Percentiles rank a stretch among this genome's conserved stretches.
Conservation (phyloP, 2,329 filamentous ascomycete genomes). For the Verticillium klebahnii region DNA sequence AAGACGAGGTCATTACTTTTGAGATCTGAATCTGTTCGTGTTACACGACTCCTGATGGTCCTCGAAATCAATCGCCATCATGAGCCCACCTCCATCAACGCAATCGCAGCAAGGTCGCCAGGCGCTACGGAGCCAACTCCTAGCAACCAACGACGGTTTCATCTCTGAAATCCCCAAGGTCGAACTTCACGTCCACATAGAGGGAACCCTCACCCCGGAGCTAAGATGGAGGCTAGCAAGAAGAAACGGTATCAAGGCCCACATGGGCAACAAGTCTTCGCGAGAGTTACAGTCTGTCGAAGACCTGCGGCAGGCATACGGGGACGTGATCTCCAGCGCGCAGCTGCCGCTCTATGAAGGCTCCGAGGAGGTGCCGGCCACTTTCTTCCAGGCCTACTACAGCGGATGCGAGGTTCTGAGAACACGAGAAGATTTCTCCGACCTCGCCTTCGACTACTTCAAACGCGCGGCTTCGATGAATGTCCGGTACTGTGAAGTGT, state of each 20-base stretch:
- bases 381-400: constrained; percentile 78
- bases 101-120: neutral
- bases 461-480: constrained; percentile 56
- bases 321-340: constrained; percentile 51
- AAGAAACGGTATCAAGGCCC: constrained; percentile 61
- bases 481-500: constrained; percentile 70
- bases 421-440: constrained; percentile 62
- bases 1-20: no score
- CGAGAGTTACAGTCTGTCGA: constrained; percentile 55
- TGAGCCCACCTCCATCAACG: neutral
- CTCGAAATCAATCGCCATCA: neutral
- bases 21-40: no score
- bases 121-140: neutral
- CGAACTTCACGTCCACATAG: constrained; percentile 78
- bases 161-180: constrained; percentile 68
- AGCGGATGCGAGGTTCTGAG: constrained; percentile 67
- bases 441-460: constrained; percentile 69
- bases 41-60: no score
- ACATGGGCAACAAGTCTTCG: constrained; percentile 45
- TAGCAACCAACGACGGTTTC: constrained; percentile 47
- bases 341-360: neutral
- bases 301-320: constrained; percentile 59
- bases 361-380: constrained; percentile 48
- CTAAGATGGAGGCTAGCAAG: constrained; percentile 65
- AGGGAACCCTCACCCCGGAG: constrained; percentile 66